A percentile compares a stretch with the other conserved stretches of the same genome.
Conservation (phyloP, 305 asterid genomes). For the Salvia sclarea region DNA sequence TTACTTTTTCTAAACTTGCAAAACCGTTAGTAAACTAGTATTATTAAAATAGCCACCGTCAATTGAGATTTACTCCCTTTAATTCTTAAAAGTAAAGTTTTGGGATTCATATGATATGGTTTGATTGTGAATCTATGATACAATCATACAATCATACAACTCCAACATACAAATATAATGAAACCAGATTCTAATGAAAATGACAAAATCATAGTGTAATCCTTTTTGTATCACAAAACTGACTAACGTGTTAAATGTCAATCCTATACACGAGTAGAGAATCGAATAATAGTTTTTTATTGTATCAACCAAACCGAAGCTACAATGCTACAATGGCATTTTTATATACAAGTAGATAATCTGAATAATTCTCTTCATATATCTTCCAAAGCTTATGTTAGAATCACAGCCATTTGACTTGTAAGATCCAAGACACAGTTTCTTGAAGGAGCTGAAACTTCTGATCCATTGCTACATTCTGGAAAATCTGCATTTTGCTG, state of each 20-base stretch:
- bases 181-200: no score
- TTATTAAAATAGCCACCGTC: no score
- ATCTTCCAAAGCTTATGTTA: neutral
- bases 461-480: constrained; percentile 51
- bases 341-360: neutral
- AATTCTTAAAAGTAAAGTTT: neutral
- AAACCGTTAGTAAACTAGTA: no score
- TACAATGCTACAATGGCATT: neutral
- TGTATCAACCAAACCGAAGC: neutral
- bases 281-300: neutral
- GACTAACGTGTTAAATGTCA: neutral
- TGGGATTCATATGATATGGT: neutral
- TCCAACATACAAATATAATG: no score
- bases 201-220: neutral
- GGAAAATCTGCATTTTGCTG: constrained; percentile 65
- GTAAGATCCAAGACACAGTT: constrained; percentile 74
- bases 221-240: neutral
- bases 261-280: neutral
- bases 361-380: neutral
- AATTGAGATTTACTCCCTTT: no score
- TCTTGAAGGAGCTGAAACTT: constrained; percentile 76
- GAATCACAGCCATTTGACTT: constrained; percentile 39
- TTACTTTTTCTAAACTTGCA: no score
- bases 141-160: neutral
- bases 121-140: neutral